Conservation (phyloP, 2,329 filamentous ascomycete genomes). For the Atkinsonella texensis region DNA sequence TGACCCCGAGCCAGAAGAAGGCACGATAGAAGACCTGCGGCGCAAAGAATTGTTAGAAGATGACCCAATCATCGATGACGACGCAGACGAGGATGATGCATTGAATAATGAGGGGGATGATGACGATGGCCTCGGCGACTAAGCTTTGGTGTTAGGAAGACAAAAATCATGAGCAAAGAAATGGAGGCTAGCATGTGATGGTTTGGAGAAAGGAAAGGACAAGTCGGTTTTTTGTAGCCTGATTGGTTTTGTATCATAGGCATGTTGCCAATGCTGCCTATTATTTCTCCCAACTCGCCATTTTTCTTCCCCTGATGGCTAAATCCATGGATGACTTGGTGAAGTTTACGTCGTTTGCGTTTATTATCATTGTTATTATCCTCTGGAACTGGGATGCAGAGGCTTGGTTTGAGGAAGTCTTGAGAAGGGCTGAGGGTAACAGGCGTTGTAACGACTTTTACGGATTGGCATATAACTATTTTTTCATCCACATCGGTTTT, state of each 20-base stretch:
- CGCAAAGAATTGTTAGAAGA: slow-evolving; percentile 42
- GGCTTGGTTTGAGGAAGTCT: background rate
- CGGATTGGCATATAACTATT: background rate
- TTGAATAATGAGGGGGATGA: slow-evolving; percentile 29
- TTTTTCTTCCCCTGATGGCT: background rate
- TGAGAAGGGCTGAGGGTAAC: background rate
- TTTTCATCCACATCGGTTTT: background rate
- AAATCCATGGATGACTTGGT: background rate
- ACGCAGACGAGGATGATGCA: slow-evolving; percentile 20
- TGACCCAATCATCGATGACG: slow-evolving; percentile 27
- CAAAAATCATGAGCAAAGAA: background rate
- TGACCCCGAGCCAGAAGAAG: slow-evolving; percentile 43
- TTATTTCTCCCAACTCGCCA: background rate
- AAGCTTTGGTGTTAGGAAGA: background rate
- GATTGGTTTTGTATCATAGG: background rate
- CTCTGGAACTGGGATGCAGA: background rate
- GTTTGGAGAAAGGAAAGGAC: background rate
- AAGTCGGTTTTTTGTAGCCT: background rate
- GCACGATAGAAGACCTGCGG: slow-evolving; percentile 44
- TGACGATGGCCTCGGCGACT: slow-evolving; percentile 35
- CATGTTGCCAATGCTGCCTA: background rate
- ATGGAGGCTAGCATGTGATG: background rate
- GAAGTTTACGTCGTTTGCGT: background rate
- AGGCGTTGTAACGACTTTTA: background rate
- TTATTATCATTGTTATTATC: background rate